A percentile compares a stretch with the other conserved stretches of the same genome.
Conservation (phyloP, 2,329 filamentous ascomycete genomes). For the Venturia nashicola region DNA sequence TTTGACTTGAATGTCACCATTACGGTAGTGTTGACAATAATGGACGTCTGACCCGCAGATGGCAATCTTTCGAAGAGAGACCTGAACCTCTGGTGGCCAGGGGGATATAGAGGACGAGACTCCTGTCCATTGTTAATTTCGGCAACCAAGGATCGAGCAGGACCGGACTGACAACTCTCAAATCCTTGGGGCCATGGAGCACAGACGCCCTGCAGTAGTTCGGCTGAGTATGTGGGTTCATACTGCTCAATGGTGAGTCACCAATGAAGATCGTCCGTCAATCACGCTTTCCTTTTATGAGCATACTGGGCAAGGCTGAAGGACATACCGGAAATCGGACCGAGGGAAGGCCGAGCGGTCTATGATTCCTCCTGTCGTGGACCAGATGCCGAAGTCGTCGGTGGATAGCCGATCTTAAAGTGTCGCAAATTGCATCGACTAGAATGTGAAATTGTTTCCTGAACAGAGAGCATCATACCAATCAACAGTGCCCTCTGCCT, state of each 20-base stretch:
- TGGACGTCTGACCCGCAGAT: constrained; percentile 64
- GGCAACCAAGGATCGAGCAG: constrained; percentile 35
- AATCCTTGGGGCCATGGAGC: constrained; percentile 48
- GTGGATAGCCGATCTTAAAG: constrained; percentile 16
- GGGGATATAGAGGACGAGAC: constrained; percentile 31
- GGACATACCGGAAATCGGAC: not conserved
- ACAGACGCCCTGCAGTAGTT: constrained; percentile 28
- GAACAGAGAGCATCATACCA: not conserved
- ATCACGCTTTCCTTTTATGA: not conserved
- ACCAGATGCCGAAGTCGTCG: not conserved
- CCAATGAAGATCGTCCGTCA: not conserved
- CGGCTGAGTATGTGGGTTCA: not conserved
- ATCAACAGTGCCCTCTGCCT: not conserved
- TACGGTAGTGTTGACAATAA: constrained; percentile 79
- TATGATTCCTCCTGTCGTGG: not conserved
- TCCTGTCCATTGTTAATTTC: not conserved
- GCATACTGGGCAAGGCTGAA: not conserved
- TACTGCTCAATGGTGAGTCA: not conserved
- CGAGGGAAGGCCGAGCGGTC: not conserved
- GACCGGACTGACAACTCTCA: constrained; percentile 29
- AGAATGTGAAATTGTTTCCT: constrained; percentile 15
- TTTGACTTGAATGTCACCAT: constrained; percentile 72
- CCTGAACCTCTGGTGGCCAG: constrained; percentile 46
- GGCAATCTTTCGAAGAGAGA: constrained; percentile 52
- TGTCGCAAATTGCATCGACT: constrained; percentile 14